phyloP scores from a whole-genome alignment of 2,329 filamentous ascomycete genomes.

The Atkinsonella texensis region DNA sequence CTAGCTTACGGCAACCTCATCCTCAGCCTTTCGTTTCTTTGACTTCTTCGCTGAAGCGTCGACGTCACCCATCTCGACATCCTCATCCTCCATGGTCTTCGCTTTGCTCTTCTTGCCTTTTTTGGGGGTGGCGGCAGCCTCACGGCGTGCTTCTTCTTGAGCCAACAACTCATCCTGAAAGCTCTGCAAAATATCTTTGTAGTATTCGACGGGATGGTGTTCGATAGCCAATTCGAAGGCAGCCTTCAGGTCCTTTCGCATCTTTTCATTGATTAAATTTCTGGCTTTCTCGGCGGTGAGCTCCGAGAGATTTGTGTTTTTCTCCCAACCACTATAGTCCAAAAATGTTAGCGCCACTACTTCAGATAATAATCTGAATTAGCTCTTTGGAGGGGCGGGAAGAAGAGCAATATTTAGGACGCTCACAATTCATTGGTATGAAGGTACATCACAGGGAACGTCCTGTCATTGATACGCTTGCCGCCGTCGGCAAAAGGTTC shows the following conservation, averaged over 20 bases:
- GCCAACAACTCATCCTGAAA: slow-evolving; percentile 54
- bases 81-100: slow-evolving; percentile 43
- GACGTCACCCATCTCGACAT: slow-evolving; percentile 49
- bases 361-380: too few relatives aligned
- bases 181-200: slow-evolving; percentile 66
- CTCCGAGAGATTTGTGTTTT: slow-evolving; percentile 69
- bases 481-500: slow-evolving; percentile 81
- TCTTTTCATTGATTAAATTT: slow-evolving; percentile 59
- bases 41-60: slow-evolving; percentile 50
- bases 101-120: slow-evolving; percentile 34
- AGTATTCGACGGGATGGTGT: slow-evolving; percentile 64
- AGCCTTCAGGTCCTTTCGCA: slow-evolving; percentile 63
- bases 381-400: too few relatives aligned
- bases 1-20: slow-evolving; percentile 45
- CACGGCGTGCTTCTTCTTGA: slow-evolving; percentile 34
- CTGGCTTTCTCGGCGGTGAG: slow-evolving; percentile 64
- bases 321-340: slow-evolving; percentile 67
- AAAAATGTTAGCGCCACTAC: background rate
- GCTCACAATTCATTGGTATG: slow-evolving; percentile 95
- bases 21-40: slow-evolving; percentile 79
- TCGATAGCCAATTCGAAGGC: slow-evolving; percentile 75
- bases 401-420: too few relatives aligned
- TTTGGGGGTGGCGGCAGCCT: slow-evolving; percentile 29
- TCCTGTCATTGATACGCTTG: slow-evolving; percentile 73
- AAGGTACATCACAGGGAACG: slow-evolving; percentile 91